Evolutionary conservation across 2,329 filamentous ascomycete genomes (phyloP).

Genomic region (Hymenotorrendiella dingleyae): DNA sequence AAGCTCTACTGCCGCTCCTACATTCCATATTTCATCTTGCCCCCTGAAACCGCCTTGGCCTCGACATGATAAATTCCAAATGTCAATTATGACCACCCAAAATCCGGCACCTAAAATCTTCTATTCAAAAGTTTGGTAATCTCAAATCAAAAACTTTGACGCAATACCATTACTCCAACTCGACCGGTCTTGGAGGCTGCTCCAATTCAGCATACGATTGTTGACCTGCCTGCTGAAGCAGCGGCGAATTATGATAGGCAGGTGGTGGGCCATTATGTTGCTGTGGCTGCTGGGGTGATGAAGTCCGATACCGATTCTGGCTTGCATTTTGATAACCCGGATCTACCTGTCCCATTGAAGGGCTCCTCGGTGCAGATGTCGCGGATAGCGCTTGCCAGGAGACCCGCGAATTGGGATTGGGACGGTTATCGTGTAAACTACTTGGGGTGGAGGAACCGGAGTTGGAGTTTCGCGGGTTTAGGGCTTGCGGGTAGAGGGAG

Average conservation of each 20-base stretch:
- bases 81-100: neutral
- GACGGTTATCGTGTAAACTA: neutral
- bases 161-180: conserved; percentile 8
- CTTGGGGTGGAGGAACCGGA: conserved; percentile 2
- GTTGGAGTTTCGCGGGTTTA: conserved; percentile 6
- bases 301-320: neutral
- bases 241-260: too few species aligned
- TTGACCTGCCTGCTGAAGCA: neutral
- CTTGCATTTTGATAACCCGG: conserved; percentile 4
- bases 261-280: neutral
- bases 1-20: too few species aligned
- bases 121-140: too few species aligned
- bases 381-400: too few species aligned
- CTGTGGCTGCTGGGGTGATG: neutral
- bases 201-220: too few species aligned
- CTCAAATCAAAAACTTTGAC: too few species aligned
- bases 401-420: conserved; percentile 6
- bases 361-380: conserved; percentile 6
- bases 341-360: conserved; percentile 3
- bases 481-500: conserved; percentile 9
- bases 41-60: too few species aligned
- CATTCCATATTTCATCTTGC: too few species aligned
- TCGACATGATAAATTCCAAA: too few species aligned
- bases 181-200: neutral
- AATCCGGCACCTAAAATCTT: too few species aligned